phyloP scores from a whole-genome alignment of 495 filamentous ascomycete species.

The Tuber magnatum region DNA sequence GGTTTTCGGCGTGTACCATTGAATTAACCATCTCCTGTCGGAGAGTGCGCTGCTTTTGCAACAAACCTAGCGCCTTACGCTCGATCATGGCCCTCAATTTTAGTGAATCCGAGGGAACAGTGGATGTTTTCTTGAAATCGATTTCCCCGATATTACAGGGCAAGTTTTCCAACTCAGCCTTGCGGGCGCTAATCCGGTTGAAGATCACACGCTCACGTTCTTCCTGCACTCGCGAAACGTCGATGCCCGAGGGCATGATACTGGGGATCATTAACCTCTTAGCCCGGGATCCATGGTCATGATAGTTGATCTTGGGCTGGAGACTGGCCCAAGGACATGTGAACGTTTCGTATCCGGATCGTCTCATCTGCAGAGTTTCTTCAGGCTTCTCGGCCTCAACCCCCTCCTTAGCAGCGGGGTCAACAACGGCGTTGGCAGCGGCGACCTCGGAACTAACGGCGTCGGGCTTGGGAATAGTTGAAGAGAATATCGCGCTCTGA shows the following conservation, averaged over 20 bases:
- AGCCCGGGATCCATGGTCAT: constrained; percentile 63
- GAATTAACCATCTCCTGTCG: constrained; percentile 78
- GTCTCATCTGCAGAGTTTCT: constrained; percentile 47
- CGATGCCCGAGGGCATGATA: constrained; percentile 79
- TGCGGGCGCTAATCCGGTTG: constrained; percentile 78
- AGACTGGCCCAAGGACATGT: constrained; percentile 39
- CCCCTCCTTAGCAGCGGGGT: constrained; percentile 59
- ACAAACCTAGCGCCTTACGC: constrained; percentile 73
- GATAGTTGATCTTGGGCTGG: constrained; percentile 56
- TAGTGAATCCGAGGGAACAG: constrained; percentile 56
- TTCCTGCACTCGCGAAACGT: constrained; percentile 70
- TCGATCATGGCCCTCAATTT: constrained; percentile 90
- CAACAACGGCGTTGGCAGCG: constrained; percentile 32
- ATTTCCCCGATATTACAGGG: constrained; percentile 75
- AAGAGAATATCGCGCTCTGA: constrained; percentile 39
- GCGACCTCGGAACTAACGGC: constrained; percentile 34
- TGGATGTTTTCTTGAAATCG: constrained; percentile 65
- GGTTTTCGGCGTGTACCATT: constrained; percentile 87
- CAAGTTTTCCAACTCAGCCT: constrained; percentile 70
- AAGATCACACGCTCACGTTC: constrained; percentile 81
- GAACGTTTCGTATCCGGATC: constrained; percentile 37
- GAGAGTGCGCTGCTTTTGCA: constrained; percentile 75
- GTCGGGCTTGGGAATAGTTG: constrained; percentile 40
- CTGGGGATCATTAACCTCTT: constrained; percentile 72
- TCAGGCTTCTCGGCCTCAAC: constrained; percentile 51